Conservation (phyloP, 805 yeast species). For the Schizosaccharomyces octosporus region DNA sequence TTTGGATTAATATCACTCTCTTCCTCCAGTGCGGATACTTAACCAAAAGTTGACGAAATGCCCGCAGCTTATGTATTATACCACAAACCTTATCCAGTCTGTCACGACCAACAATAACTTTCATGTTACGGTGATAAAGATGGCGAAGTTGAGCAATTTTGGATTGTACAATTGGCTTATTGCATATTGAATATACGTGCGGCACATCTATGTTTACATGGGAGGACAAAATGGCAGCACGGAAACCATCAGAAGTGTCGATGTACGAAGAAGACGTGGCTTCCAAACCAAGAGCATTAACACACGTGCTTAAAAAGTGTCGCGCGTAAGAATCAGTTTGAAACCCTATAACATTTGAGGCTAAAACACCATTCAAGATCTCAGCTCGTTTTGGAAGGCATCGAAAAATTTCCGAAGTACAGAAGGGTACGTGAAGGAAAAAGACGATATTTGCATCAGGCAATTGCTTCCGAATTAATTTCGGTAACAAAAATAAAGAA, state of each 20-base stretch:
- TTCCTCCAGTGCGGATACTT: conserved; percentile 84
- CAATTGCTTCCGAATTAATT: conserved; percentile 49
- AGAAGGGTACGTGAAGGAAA: conserved; percentile 74
- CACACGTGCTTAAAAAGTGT: conserved; percentile 76
- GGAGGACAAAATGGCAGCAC: conserved; percentile 66
- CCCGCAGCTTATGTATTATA: conserved; percentile 75
- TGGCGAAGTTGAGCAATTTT: conserved; percentile 28
- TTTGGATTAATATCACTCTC: conserved; percentile 72
- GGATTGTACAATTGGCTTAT: conserved; percentile 37
- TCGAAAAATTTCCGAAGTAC: conserved; percentile 79
- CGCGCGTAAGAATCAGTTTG: conserved; percentile 69
- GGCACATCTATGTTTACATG: conserved; percentile 78
- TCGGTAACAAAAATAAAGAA: conserved; percentile 59
- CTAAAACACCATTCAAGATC: conserved; percentile 73
- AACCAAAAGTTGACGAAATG: conserved; percentile 64
- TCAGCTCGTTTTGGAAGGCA: conserved; percentile 62
- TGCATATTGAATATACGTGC: conserved; percentile 41
- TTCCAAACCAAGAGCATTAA: conserved; percentile 68
- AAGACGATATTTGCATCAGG: conserved; percentile 55
- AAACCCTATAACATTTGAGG: conserved; percentile 66
- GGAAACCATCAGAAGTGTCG: conserved; percentile 38
- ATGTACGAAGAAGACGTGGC: conserved; percentile 9
- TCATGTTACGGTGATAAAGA: conserved; percentile 41
- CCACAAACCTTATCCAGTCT: conserved; percentile 79
- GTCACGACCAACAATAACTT: conserved; percentile 81